Percentiles rank a stretch among this genome's conserved stretches.
phyloP scores from a whole-genome alignment of 805 yeast species.

The Pichia deserticola region DNA sequence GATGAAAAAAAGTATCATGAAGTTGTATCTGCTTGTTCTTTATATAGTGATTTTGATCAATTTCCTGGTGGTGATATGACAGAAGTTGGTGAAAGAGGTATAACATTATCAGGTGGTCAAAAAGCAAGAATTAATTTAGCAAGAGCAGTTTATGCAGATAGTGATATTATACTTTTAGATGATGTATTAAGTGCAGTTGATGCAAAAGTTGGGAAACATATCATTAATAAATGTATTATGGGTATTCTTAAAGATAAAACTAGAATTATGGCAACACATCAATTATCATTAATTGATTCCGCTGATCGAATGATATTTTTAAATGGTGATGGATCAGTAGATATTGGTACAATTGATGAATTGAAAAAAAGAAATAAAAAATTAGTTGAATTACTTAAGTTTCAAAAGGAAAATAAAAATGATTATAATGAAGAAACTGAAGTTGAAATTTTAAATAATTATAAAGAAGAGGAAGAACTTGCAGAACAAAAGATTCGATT shows the following conservation, averaged over 20 bases:
- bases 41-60: constrained; percentile 55
- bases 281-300: constrained; percentile 57
- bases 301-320: constrained; percentile 69
- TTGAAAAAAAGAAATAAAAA: constrained; percentile 33
- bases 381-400: constrained; percentile 35
- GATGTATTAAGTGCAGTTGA: constrained; percentile 69
- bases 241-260: constrained; percentile 55
- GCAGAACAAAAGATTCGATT: constrained; percentile 12
- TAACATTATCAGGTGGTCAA: constrained; percentile 84
- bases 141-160: constrained; percentile 57
- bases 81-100: constrained; percentile 81
- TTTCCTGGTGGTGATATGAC: constrained; percentile 72
- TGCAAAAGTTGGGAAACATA: constrained; percentile 56
- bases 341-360: constrained; percentile 54
- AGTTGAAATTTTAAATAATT: constrained; percentile 15
- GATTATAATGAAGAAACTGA: constrained; percentile 25
- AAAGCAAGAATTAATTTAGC: constrained; percentile 71
- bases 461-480: constrained; percentile 13
- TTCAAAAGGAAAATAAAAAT: constrained; percentile 15
- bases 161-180: constrained; percentile 53
- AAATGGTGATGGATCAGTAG: constrained; percentile 55
- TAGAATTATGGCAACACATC: constrained; percentile 77
- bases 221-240: constrained; percentile 52
- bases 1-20: constrained; percentile 44
- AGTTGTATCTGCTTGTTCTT: constrained; percentile 59